Evolutionary conservation across 768 basidiomycete species (phyloP).

Genomic region (Boletus bicolor): DNA sequence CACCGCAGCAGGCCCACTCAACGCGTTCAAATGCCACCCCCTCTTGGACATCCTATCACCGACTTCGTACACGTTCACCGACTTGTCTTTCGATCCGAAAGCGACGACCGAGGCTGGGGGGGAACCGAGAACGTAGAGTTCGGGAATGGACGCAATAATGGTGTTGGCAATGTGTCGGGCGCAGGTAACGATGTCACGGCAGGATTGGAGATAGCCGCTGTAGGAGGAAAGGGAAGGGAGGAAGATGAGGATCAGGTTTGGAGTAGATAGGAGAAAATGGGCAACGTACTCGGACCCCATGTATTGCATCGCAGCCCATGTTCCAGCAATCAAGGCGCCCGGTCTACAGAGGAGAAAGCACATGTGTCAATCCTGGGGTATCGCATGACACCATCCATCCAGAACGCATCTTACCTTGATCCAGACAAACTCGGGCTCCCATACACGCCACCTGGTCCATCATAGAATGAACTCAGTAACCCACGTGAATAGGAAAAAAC

Average conservation of each 20-base stretch:
- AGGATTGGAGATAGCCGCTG: constrained; percentile 87
- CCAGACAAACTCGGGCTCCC: constrained; percentile 88
- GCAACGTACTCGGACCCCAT: constrained; percentile 76
- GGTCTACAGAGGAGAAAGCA: constrained; percentile 47
- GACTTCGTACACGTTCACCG: constrained; percentile 72
- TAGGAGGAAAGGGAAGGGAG: neutral
- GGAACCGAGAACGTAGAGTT: constrained; percentile 85
- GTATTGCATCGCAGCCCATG: constrained; percentile 96
- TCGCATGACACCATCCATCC: neutral
- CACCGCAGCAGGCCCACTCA: constrained; percentile 74
- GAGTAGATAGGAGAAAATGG: neutral
- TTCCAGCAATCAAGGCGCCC: constrained; percentile 88
- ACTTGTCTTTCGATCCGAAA: constrained; percentile 62
- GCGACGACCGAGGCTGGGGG: constrained; percentile 91
- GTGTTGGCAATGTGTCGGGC: constrained; percentile 66
- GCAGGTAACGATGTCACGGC: constrained; percentile 73
- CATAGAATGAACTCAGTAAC: neutral
- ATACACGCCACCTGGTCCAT: constrained; percentile 72
- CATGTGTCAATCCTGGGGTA: neutral
- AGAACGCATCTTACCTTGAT: constrained; percentile 58
- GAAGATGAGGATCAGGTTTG: neutral
- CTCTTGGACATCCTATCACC: constrained; percentile 82
- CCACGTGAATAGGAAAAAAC: constrained; percentile 11
- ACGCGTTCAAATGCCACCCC: constrained; percentile 91
- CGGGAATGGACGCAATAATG: constrained; percentile 68